Base-by-base conservation (phyloP, 192 early-diverging fungal genomes). In the Pecoramyces ruminantium region DNA sequence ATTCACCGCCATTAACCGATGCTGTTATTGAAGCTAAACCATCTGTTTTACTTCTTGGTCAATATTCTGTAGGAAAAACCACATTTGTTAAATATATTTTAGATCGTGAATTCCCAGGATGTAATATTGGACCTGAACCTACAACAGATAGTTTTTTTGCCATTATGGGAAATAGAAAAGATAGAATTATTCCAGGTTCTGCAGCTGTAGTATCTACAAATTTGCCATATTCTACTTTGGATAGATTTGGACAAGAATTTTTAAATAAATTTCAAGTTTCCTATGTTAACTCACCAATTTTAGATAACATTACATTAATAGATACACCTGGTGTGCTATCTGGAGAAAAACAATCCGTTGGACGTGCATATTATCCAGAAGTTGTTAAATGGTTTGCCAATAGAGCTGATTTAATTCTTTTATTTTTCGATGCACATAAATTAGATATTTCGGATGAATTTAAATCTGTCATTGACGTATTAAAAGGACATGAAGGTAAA, bases 261-360 rank as follows among this genome's bases (percentile, higher is more conserved):
- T 86, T 96, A 77, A 91, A 90, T 9, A 90, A 94, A 25, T 95
- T 96, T 86, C 93, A 96, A 82, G 84, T 82, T 21, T 93, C 95
- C 13, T 89, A 95, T 79, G 86, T 93, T 30, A 86, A 90, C 79
- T 92, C 93, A 2, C 91, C 94, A 30, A 82, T 93, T 28, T 86
- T 97, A 78, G 88, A 92, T 77, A 92, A 95, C 79, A 87, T 96
- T 89, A 93, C 93, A 30, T 85, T 96, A 25, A 92, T 97, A 78
- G 95, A 97, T 82, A 95, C 94, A n/a, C 95, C 95, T 0, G 95
- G 95, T 21, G 93, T 97, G 39, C 86, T 97, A 17, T 92, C 93
- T 17, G 94, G 95, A n/a, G 92, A 93, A 82, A 94, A 95, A 85
- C 95, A 96, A 86, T 87, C 89, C 4, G 87, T 93, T 78, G 90